Base-by-base conservation (phyloP, 1,284 basidiomycete species). In the Flammula alnicola region DNA sequence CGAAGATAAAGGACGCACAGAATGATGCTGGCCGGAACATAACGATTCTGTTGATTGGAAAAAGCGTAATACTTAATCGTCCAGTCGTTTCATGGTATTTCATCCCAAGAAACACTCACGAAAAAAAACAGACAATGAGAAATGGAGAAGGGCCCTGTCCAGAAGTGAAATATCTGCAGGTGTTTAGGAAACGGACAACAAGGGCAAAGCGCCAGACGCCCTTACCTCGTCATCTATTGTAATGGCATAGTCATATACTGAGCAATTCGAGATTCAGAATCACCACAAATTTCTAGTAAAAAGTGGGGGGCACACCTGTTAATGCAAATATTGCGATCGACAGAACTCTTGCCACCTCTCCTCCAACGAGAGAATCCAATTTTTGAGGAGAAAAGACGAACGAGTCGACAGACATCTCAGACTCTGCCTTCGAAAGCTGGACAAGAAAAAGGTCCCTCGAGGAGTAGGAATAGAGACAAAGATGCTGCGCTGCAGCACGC, bases 141-240 rank as follows among this genome's bases (percentile, higher is more conserved):
- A 20, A 62, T 46, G 1, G 64, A 63, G 63, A 66, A 71, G 44
- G 58, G 44, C 11, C 69, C 70, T 6, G 57, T 63, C 72, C 72
- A 74, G 47, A 73, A 74, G 46, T 70, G 65, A 41, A 63, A 57
- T 4, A 67, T 58, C 72, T 74, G 26, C 8, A 14, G 23, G 6
- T 2, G 4, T 20, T 29, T 23, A n/a, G 8, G 19, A 23, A 27
- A 46, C 12, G 14, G 11, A 20, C 5, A 33, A n/a, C 32, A 26
- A n/a, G n/a, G n/a, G n/a, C n/a, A n/a, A n/a, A n/a, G n/a, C n/a
- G n/a, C n/a, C n/a, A n/a, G n/a, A n/a, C 8, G n/a, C 47, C 22
- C 17, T 39, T 38, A 68, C 71, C 61, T 74, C 72, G 30, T 70
- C 62, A 44, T 71, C 68, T 11, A 74, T 44, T 9, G 71, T 74